Conservation (phyloP, 148 eudicot species). For the Oxyria digyna region DNA sequence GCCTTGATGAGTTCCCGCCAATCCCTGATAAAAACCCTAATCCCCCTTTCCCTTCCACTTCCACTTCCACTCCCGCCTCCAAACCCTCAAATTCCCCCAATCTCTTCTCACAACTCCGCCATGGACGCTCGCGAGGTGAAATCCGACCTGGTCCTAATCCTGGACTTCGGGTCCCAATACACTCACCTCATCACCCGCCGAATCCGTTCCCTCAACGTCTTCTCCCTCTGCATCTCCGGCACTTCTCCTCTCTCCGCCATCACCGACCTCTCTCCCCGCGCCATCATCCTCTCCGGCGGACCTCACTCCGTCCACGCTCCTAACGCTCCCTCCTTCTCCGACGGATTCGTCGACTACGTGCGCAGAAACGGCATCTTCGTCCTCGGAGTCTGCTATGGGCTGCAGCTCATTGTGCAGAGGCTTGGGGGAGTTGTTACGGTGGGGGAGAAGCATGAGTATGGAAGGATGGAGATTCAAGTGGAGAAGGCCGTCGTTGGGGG, state of each 20-base stretch:
- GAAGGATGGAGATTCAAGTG: constrained; percentile 86
- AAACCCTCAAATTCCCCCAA: not conserved
- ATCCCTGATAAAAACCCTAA: constrained; percentile 1
- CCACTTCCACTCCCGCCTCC: not conserved
- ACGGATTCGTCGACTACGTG: constrained; percentile 70
- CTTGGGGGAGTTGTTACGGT: constrained; percentile 60
- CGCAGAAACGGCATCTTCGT: constrained; percentile 47
- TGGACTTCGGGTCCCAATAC: constrained; percentile 88
- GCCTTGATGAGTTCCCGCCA: constrained; percentile 5
- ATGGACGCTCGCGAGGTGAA: constrained; percentile 57
- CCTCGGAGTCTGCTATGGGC: constrained; percentile 80
- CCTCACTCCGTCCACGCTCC: constrained; percentile 88
- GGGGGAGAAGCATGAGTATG: constrained; percentile 89
- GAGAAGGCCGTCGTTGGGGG: constrained; percentile 25
- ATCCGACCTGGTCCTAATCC: constrained; percentile 61
- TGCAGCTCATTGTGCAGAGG: constrained; percentile 72
- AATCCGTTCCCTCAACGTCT: constrained; percentile 57
- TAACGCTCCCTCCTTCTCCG: constrained; percentile 60
- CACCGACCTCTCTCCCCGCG: constrained; percentile 54
- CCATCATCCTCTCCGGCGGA: constrained; percentile 89
- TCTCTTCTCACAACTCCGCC: not conserved
- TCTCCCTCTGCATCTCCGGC: constrained; percentile 90
- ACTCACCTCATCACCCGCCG: constrained; percentile 91
- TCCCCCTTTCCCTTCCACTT: not conserved
- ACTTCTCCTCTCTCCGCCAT: constrained; percentile 76